These are phyloP conservation scores for Colletotrichum sublineola DNA, from an alignment of 2,329 filamentous ascomycete species.

Conservation along the genomic window DNA sequence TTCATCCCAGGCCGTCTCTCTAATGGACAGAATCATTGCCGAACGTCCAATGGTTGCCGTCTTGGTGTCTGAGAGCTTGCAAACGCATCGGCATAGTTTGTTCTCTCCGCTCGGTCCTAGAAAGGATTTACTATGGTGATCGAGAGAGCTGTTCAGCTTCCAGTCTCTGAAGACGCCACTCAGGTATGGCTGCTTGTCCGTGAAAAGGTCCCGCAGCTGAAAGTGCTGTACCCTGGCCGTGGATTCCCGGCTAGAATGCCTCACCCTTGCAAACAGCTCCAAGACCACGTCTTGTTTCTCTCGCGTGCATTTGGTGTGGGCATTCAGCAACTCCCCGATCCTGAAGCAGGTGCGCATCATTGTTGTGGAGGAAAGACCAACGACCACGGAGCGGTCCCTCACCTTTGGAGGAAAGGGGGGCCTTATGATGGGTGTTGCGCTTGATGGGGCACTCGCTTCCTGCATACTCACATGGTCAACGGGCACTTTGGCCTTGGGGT, in stretches of 20 bases:
- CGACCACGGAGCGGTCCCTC: constrained; percentile 65
- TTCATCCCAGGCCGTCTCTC: constrained; percentile 40
- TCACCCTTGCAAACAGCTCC: constrained; percentile 74
- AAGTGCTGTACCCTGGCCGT: constrained; percentile 69
- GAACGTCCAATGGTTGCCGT: constrained; percentile 20
- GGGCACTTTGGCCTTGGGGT: neutral
- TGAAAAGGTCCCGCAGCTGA: constrained; percentile 73
- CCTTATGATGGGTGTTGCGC: constrained; percentile 61
- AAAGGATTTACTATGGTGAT: constrained; percentile 20
- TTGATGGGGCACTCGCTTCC: neutral
- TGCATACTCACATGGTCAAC: constrained; percentile 43
- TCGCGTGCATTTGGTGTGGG: constrained; percentile 53
- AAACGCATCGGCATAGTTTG: constrained; percentile 39
- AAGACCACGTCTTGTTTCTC: constrained; percentile 60
- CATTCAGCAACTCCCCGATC: constrained; percentile 69
- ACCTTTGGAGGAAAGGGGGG: constrained; percentile 63
- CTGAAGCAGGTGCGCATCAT: constrained; percentile 73
- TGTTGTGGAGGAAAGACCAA: constrained; percentile 61
- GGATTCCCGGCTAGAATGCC: constrained; percentile 67
- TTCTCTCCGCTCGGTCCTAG: constrained; percentile 9
- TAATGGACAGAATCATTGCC: constrained; percentile 33
- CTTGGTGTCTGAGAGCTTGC: constrained; percentile 17
- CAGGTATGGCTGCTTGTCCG: constrained; percentile 66
- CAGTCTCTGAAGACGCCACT: constrained; percentile 24
- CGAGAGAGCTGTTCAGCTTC: constrained; percentile 18